Conservation (phyloP, 140 eudicot species). For the Flaveria floridana region DNA sequence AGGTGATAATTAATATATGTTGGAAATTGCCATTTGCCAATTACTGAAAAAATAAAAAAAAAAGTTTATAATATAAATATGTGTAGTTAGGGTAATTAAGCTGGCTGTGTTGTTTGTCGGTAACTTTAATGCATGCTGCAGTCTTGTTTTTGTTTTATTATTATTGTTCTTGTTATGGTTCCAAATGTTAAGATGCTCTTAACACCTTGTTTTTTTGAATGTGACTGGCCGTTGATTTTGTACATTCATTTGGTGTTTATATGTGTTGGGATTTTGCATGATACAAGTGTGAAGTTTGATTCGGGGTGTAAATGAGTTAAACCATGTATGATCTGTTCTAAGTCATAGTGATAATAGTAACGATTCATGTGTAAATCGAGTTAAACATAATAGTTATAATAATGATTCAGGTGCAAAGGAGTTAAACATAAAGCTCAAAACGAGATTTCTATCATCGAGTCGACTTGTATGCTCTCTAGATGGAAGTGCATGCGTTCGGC, state of each 20-base stretch:
- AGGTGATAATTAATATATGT: neutral
- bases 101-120: slow-evolving; percentile 26
- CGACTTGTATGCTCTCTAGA: neutral
- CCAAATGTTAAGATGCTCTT: slow-evolving; percentile 10
- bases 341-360: no score
- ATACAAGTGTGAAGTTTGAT: neutral
- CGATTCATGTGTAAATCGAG: neutral
- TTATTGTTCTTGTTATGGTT: neutral
- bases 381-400: neutral
- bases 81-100: neutral
- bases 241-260: slow-evolving; percentile 18
- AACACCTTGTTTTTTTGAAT: neutral
- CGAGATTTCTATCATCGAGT: neutral
- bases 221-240: slow-evolving; percentile 19
- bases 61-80: neutral
- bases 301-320: neutral
- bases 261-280: slow-evolving; percentile 14
- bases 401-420: no score
- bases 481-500: no score
- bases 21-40: neutral
- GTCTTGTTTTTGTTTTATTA: neutral
- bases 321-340: neutral
- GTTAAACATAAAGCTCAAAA: no score
- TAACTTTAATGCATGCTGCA: slow-evolving; percentile 24
- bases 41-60: neutral